Conservation (phyloP, 2,329 filamentous ascomycete species). For the Talaromyces amestolkiae region DNA sequence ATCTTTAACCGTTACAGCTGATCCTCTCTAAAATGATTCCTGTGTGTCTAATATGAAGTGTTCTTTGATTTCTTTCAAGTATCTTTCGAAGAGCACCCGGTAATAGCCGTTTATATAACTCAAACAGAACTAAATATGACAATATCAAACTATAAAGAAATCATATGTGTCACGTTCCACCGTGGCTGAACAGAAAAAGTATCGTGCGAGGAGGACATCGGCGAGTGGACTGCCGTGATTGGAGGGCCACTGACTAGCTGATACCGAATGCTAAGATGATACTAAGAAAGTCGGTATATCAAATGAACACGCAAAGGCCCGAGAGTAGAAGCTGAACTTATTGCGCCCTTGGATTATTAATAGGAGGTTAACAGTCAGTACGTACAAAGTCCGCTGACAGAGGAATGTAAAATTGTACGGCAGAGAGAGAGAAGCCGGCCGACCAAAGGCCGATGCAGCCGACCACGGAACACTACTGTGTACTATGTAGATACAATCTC, state of each 20-base stretch:
- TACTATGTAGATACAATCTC: background rate
- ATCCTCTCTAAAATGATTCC: background rate
- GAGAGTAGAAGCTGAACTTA: background rate
- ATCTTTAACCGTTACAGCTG: background rate
- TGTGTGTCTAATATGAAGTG: background rate
- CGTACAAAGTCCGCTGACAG: background rate
- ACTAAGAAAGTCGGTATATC: background rate
- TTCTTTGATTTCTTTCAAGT: background rate
- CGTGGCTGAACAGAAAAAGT: background rate
- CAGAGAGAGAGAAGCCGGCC: background rate
- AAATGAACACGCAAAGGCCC: background rate
- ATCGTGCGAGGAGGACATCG: background rate
- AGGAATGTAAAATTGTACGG: background rate
- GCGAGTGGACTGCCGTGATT: background rate
- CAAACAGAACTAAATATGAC: background rate
- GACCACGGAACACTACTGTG: background rate
- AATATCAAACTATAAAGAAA: background rate
- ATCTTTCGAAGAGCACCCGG: background rate
- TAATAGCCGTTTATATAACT: background rate
- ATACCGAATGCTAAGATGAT: background rate
- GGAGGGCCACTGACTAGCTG: background rate
- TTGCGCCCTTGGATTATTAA: background rate
- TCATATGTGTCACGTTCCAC: conserved; percentile 2
- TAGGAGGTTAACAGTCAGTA: background rate
- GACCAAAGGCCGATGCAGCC: background rate